These are phyloP conservation scores for Oryza australiensis DNA, from an alignment of 176 grass and related monocot species.

Conservation along the genomic window DNA sequence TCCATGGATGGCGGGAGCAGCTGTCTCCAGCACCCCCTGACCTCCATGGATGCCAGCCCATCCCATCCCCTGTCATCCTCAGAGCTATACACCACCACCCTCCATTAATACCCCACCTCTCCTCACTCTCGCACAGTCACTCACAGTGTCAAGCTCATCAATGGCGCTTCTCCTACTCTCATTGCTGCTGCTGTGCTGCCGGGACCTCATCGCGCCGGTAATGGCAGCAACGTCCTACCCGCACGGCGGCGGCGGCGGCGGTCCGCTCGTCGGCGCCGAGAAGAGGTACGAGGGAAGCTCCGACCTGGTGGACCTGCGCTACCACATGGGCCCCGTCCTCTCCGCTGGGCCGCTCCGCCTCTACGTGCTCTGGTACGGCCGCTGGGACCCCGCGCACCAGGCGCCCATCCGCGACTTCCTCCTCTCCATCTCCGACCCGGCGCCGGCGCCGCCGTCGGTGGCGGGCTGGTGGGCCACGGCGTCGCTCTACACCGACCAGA, in stretches of 20 bases:
- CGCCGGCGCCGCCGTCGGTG: conserved; percentile 40
- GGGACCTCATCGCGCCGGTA: not conserved
- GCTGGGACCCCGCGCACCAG: conserved; percentile 55
- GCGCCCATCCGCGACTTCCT: conserved; percentile 63
- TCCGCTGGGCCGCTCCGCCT: conserved; percentile 60
- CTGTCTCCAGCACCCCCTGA: conserved; percentile 26
- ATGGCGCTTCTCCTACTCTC: not conserved
- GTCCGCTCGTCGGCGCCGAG: conserved; percentile 27
- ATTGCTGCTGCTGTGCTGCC: not conserved
- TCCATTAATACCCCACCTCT: conserved; percentile 10
- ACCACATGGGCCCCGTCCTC: conserved; percentile 87
- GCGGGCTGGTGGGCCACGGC: conserved; percentile 67
- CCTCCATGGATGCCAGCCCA: conserved; percentile 19
- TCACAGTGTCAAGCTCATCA: not conserved
- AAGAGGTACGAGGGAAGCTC: conserved; percentile 80
- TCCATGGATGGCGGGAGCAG: not conserved
- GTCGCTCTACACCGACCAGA: conserved; percentile 70
- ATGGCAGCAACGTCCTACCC: conserved; percentile 36
- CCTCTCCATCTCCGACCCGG: conserved; percentile 56
- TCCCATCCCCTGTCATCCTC: not conserved
- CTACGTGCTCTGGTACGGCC: conserved; percentile 72
- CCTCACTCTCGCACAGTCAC: conserved; percentile 1
- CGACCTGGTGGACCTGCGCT: conserved; percentile 61
- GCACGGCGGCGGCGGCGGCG: conserved; percentile 31
- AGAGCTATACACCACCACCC: too few relatives aligned